These are phyloP conservation scores for Dysphania ambrosioides DNA, from an alignment of 148 eudicot genomes.

Conservation along the genomic window DNA sequence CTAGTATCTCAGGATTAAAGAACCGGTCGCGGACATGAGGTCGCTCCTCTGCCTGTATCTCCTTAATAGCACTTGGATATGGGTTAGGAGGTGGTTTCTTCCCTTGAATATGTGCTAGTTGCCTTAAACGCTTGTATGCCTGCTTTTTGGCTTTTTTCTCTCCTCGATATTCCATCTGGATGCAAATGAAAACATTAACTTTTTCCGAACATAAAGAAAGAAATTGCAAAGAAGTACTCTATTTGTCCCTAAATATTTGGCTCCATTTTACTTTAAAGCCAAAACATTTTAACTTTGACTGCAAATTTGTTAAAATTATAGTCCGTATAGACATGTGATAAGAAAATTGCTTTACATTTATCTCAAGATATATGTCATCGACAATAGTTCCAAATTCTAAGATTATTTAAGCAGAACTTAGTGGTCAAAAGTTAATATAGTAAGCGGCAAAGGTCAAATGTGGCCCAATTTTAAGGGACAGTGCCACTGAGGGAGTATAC, in stretches of 20 bases:
- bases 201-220: neutral
- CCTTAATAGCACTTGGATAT: conserved; percentile 78
- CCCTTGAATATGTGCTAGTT: conserved; percentile 66
- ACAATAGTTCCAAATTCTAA: too few species aligned
- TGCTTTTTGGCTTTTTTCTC: conserved; percentile 61
- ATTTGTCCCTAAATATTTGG: neutral
- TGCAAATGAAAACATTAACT: neutral
- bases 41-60: conserved; percentile 88
- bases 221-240: neutral
- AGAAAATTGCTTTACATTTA: neutral
- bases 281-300: neutral
- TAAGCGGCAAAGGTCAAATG: neutral
- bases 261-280: neutral
- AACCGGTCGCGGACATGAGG: conserved; percentile 67
- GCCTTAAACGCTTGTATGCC: conserved; percentile 62
- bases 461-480: neutral
- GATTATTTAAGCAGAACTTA: neutral
- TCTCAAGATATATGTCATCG: too few species aligned
- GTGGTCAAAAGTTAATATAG: neutral
- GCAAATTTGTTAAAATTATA: neutral
- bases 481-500: neutral
- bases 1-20: conserved; percentile 41
- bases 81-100: conserved; percentile 75
- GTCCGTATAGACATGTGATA: neutral
- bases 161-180: conserved; percentile 73